phyloP scores from a whole-genome alignment of 2,329 filamentous ascomycete genomes.

The Hyphodiscus sp. region DNA sequence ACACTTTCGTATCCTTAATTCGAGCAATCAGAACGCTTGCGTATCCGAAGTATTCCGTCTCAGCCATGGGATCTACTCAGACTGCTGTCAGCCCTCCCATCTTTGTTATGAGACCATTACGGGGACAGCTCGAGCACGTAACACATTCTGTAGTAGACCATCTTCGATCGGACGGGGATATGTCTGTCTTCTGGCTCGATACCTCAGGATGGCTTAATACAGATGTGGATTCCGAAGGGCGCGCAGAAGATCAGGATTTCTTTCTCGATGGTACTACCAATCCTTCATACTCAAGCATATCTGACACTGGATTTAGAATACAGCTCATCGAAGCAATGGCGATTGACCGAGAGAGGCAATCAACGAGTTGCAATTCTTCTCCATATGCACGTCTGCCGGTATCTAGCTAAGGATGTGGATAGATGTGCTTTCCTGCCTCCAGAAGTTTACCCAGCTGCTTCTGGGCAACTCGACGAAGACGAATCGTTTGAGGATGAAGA shows the following conservation, averaged over 20 bases:
- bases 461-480: constrained; percentile 16
- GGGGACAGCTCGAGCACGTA: constrained; percentile 29
- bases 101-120: constrained; percentile 33
- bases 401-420: constrained; percentile 27
- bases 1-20: constrained; percentile 32
- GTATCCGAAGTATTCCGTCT: constrained; percentile 16
- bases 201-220: constrained; percentile 34
- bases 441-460: constrained; percentile 22
- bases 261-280: constrained; percentile 23
- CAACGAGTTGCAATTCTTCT: constrained; percentile 32
- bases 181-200: constrained; percentile 33
- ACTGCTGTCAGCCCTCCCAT: constrained; percentile 29
- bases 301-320: constrained; percentile 9
- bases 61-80: constrained; percentile 7
- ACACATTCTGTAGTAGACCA: constrained; percentile 30
- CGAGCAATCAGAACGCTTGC: constrained; percentile 28
- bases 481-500: constrained; percentile 15
- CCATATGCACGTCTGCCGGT: constrained; percentile 32
- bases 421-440: constrained; percentile 31
- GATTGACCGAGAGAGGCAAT: constrained; percentile 30
- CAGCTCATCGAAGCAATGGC: constrained; percentile 24
- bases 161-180: constrained; percentile 31
- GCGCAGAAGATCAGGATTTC: constrained; percentile 24
- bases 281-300: neutral
- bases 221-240: constrained; percentile 17